phyloP scores from a whole-genome alignment of 495 filamentous ascomycete genomes.

The Polyplosphaeria fusca region DNA sequence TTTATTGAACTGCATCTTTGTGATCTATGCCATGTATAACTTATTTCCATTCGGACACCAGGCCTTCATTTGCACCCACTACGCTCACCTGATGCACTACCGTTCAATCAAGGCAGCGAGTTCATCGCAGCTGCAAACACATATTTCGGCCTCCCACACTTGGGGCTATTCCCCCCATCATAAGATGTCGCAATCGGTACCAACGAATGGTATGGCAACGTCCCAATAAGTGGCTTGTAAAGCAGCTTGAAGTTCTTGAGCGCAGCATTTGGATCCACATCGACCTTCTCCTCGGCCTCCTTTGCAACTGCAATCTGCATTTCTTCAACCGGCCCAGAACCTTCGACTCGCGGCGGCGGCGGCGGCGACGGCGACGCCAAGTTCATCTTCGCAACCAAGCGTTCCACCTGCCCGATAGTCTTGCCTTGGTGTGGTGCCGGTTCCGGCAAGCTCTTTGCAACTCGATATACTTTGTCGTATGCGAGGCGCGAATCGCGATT shows the following conservation, averaged over 20 bases:
- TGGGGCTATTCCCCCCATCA: conserved; percentile 10
- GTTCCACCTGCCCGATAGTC: background rate
- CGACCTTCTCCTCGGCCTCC: background rate
- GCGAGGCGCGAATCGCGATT: conserved; percentile 5
- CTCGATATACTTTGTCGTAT: conserved; percentile 10
- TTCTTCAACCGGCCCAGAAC: background rate
- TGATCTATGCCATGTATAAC: too few species aligned
- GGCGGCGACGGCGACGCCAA: background rate
- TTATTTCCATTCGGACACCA: too few species aligned
- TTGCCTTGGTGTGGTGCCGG: background rate
- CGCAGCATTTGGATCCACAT: background rate
- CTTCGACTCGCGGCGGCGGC: background rate
- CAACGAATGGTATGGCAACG: conserved; percentile 7
- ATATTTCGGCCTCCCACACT: conserved; percentile 16
- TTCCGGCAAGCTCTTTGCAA: conserved; percentile 3
- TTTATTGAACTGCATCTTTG: too few species aligned
- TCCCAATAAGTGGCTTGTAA: conserved; percentile 6
- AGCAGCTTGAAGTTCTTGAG: background rate
- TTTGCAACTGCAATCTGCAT: background rate
- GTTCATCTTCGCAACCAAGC: background rate
- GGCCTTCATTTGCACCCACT: too few species aligned
- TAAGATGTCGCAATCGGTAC: conserved; percentile 12
- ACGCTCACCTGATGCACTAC: too few species aligned
- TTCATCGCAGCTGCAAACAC: background rate
- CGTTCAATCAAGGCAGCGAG: background rate